A percentile compares a stretch with the other conserved stretches of the same genome.
phyloP scores from a whole-genome alignment of 192 early-diverging fungal species.

The Coemansia sp. region DNA sequence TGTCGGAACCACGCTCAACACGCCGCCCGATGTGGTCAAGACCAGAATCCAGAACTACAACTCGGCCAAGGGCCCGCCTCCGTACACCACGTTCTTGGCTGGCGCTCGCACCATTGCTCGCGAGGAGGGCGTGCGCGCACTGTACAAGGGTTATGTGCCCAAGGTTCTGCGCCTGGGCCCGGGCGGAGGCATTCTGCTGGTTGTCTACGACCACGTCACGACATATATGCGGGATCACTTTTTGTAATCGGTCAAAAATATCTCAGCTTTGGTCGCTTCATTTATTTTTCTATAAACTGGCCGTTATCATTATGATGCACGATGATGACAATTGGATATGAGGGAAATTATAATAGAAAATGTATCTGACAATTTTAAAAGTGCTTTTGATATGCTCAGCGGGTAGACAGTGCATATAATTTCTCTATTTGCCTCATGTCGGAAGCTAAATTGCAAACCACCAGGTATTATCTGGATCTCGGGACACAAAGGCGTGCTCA shows the following conservation, averaged over 20 bases:
- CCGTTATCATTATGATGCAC: not conserved
- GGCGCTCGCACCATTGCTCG: constrained; percentile 71
- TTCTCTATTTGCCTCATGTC: not conserved
- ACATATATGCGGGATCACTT: constrained; percentile 80
- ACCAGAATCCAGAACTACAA: constrained; percentile 90
- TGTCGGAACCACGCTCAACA: constrained; percentile 89
- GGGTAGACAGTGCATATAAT: not conserved
- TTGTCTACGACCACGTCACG: constrained; percentile 67
- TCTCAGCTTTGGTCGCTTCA: not conserved
- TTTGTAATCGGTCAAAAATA: constrained; percentile 40
- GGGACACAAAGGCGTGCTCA: not conserved
- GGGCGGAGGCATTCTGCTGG: constrained; percentile 75
- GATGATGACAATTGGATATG: not conserved
- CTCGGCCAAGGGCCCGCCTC: constrained; percentile 62
- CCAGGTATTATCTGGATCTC: not conserved
- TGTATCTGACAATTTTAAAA: not conserved
- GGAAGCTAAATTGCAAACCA: too few species aligned
- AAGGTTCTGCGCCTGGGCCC: constrained; percentile 95
- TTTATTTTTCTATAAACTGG: not conserved
- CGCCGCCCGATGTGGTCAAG: constrained; percentile 96
- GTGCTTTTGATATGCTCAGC: not conserved
- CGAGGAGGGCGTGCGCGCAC: constrained; percentile 84
- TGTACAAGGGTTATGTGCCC: constrained; percentile 95
- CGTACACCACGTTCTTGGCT: constrained; percentile 89
- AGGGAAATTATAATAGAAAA: not conserved